Conservation (phyloP, 1,139 yeast species). For the Zhuliangozyma blackwelliae region DNA sequence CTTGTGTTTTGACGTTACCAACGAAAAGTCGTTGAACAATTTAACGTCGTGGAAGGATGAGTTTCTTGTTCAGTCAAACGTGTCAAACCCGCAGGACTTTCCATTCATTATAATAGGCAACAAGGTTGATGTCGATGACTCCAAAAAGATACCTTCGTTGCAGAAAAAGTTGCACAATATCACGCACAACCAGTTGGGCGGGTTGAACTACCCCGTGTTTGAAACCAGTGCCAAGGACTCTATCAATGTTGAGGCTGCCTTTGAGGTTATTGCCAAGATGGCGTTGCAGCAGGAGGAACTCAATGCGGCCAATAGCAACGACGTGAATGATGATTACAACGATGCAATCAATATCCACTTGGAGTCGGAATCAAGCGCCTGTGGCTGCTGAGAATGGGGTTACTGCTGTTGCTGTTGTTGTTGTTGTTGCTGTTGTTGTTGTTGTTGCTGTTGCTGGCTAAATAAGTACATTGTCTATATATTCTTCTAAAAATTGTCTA, state of each 20-base stretch:
- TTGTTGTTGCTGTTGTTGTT: too few species aligned
- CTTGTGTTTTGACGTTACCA: constrained; percentile 89
- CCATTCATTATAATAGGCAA: constrained; percentile 95
- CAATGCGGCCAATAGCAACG: constrained; percentile 81
- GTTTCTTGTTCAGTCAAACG: constrained; percentile 88
- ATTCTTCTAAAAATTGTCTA: not conserved
- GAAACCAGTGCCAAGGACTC: constrained; percentile 95
- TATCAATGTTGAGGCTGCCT: constrained; percentile 90
- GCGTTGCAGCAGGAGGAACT: constrained; percentile 90
- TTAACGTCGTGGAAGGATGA: constrained; percentile 94
- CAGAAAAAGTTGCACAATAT: constrained; percentile 82
- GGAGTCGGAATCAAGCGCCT: constrained; percentile 73
- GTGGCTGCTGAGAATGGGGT: constrained; percentile 55
- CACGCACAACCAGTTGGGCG: constrained; percentile 76
- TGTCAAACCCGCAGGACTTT: constrained; percentile 88
- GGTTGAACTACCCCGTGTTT: constrained; percentile 77
- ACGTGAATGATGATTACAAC: constrained; percentile 70
- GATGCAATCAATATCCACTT: constrained; percentile 94
- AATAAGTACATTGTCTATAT: not conserved
- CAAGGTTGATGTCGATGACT: constrained; percentile 91
- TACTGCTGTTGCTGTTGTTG: too few species aligned
- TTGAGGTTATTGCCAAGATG: constrained; percentile 92
- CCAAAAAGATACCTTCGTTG: constrained; percentile 72
- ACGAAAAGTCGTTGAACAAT: constrained; percentile 86
- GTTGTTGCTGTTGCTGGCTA: too few species aligned